Conservation (phyloP, 805 yeast species). For the Isabelozyma rhagii region DNA sequence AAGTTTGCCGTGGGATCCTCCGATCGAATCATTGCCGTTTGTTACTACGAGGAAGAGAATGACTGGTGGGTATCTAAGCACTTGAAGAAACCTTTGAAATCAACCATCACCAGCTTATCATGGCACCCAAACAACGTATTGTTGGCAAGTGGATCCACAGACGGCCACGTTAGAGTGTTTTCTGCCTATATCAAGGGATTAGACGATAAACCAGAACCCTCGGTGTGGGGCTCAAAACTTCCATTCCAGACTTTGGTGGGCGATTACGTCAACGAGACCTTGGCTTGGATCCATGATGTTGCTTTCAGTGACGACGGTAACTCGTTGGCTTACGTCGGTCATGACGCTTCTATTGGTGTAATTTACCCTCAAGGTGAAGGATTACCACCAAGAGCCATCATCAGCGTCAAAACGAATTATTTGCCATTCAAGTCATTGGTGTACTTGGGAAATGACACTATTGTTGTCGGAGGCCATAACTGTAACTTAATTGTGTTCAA, state of each 20-base stretch:
- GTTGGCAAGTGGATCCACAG: slow-evolving; percentile 88
- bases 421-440: slow-evolving; percentile 79
- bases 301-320: slow-evolving; percentile 79
- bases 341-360: slow-evolving; percentile 80
- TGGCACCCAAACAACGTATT: slow-evolving; percentile 95
- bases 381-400: slow-evolving; percentile 57
- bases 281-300: slow-evolving; percentile 92
- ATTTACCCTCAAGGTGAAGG: slow-evolving; percentile 74
- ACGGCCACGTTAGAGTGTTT: slow-evolving; percentile 87
- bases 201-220: slow-evolving; percentile 75
- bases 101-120: slow-evolving; percentile 75
- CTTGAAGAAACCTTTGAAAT: slow-evolving; percentile 89
- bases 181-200: slow-evolving; percentile 86
- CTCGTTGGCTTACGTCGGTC: slow-evolving; percentile 76
- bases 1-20: slow-evolving; percentile 98
- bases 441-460: slow-evolving; percentile 62
- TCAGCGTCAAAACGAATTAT: slow-evolving; percentile 59
- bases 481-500: slow-evolving; percentile 85
- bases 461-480: slow-evolving; percentile 89
- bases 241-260: slow-evolving; percentile 93
- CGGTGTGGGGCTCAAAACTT: slow-evolving; percentile 91
- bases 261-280: slow-evolving; percentile 63
- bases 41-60: slow-evolving; percentile 92
- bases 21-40: slow-evolving; percentile 89
- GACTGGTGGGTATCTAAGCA: slow-evolving; percentile 99